phyloP scores from a whole-genome alignment of 306 rosid species.

The Ammopiptanthus mongolicus region DNA sequence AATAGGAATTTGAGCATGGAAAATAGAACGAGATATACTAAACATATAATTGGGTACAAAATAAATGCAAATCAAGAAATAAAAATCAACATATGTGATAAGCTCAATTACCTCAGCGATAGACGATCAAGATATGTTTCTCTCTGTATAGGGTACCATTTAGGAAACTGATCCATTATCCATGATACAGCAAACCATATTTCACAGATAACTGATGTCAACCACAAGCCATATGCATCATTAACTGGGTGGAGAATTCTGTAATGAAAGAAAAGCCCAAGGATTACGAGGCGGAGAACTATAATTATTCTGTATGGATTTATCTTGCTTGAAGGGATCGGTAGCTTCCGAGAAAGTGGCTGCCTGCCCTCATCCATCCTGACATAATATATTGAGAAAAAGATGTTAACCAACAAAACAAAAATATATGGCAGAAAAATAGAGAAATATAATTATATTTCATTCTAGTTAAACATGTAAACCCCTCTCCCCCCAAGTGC shows the following conservation, averaged over 20 bases:
- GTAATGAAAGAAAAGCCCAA: conserved; percentile 83
- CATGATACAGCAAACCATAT: conserved; percentile 98
- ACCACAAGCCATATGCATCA: conserved; percentile 93
- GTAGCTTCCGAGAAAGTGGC: conserved; percentile 85
- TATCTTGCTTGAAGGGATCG: conserved; percentile 90
- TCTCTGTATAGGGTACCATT: conserved; percentile 83
- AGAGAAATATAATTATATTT: neutral
- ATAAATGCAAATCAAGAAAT: neutral
- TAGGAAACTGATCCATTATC: conserved; percentile 97
- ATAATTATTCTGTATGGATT: conserved; percentile 92
- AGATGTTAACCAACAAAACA: neutral
- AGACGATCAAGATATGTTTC: conserved; percentile 98
- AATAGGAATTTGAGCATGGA: neutral
- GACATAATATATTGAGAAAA: conserved; percentile 18
- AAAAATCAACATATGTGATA: neutral
- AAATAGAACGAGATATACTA: neutral
- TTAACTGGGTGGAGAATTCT: conserved; percentile 92
- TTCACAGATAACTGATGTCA: conserved; percentile 95
- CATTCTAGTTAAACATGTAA: neutral
- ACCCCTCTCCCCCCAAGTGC: neutral
- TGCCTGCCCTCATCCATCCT: conserved; percentile 99
- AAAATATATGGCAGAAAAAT: neutral
- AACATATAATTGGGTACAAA: neutral
- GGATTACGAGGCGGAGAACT: conserved; percentile 71
- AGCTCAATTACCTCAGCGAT: conserved; percentile 59